Evolutionary conservation across 495 filamentous ascomycete genomes (phyloP).

Genomic region (Daldinia childiae): DNA sequence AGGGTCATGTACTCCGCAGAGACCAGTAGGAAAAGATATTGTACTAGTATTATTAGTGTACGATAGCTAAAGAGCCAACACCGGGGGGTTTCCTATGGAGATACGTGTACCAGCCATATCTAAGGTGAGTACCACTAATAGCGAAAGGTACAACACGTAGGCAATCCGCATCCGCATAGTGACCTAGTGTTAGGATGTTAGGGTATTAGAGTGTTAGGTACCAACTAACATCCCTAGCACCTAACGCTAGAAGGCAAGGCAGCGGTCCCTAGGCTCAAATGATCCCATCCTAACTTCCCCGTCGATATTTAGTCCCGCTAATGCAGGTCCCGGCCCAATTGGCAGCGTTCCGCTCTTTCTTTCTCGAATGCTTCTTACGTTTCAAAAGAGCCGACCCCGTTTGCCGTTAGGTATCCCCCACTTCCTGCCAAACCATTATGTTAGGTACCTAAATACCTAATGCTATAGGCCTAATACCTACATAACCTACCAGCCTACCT

Average conservation of each 20-base stretch:
- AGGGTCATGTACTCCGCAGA: constrained; percentile 36
- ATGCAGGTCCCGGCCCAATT: constrained; percentile 44
- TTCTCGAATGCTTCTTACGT: constrained; percentile 44
- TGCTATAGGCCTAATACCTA: too few relatives aligned
- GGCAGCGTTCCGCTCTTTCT: constrained; percentile 39
- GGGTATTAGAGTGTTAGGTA: background rate
- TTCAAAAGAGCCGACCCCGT: constrained; percentile 24
- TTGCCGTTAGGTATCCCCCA: constrained; percentile 20
- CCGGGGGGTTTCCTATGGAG: background rate
- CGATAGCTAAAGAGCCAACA: constrained; percentile 22
- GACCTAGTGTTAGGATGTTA: too few relatives aligned
- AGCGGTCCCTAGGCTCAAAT: background rate
- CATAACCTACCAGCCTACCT: too few relatives aligned
- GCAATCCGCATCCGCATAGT: constrained; percentile 4
- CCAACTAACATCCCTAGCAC: background rate
- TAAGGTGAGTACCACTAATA: constrained; percentile 13
- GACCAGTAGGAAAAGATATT: constrained; percentile 14
- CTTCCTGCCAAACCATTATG: background rate
- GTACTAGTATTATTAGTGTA: constrained; percentile 29
- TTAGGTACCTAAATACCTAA: too few relatives aligned
- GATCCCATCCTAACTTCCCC: constrained; percentile 34
- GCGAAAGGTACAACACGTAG: constrained; percentile 11
- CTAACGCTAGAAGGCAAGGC: background rate
- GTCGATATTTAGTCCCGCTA: constrained; percentile 39
- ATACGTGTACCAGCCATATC: constrained; percentile 24